Evolutionary conservation across 2,329 filamentous ascomycete species (phyloP).

Genomic region (Neonectria sp.): DNA sequence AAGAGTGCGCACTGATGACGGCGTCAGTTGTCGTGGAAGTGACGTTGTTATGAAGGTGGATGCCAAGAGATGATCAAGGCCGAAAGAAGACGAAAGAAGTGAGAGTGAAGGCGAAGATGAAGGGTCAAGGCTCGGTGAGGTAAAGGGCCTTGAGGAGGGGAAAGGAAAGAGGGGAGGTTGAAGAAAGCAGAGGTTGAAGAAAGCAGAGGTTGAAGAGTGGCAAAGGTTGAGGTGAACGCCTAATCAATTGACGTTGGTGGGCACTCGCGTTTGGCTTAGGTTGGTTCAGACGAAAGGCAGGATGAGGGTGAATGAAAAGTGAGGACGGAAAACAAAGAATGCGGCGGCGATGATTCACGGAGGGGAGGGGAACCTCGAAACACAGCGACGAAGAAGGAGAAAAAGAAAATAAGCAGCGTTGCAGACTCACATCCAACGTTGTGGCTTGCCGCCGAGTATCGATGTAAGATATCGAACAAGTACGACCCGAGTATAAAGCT

Average conservation of each 20-base stretch:
- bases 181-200: neutral
- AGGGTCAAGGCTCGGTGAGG: neutral
- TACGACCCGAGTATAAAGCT: neutral
- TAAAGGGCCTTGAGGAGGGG: neutral
- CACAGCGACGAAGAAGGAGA: neutral
- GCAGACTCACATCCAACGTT: neutral
- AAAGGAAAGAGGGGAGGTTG: neutral
- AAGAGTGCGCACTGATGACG: neutral
- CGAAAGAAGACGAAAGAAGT: neutral
- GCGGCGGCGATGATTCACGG: slow-evolving; percentile 32
- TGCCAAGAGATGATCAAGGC: neutral
- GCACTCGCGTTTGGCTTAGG: neutral
- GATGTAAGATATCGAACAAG: neutral
- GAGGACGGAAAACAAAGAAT: slow-evolving; percentile 5
- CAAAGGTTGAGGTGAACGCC: slow-evolving; percentile 21
- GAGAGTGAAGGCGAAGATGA: neutral
- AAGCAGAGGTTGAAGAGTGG: neutral
- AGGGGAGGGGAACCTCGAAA: neutral
- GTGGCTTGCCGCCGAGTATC: neutral
- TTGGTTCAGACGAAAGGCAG: neutral
- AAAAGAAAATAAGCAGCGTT: neutral
- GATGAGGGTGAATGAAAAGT: slow-evolving; percentile 14
- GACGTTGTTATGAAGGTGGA: neutral
- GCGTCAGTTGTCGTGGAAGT: neutral
- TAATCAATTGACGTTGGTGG: neutral